These are phyloP conservation scores for Podospora appendiculata DNA, from an alignment of 495 filamentous ascomycete species.

Conservation along the genomic window DNA sequence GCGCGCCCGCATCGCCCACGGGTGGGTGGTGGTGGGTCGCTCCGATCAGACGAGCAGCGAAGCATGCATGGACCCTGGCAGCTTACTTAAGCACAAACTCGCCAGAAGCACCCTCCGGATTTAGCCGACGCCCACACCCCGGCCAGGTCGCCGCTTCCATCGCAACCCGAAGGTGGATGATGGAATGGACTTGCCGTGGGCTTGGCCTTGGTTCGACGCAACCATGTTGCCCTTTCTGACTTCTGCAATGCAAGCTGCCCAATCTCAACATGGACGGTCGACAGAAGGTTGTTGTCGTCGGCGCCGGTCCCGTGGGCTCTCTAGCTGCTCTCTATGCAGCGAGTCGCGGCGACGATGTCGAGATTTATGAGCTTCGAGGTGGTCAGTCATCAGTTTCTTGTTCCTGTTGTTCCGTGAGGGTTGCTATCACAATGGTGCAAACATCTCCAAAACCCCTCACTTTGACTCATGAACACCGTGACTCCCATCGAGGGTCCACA, in stretches of 20 bases:
- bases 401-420: too few relatives aligned
- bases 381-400: conserved; percentile 48
- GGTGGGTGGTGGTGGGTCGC: neutral
- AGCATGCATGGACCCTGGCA: too few relatives aligned
- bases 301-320: conserved; percentile 88
- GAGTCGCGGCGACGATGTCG: conserved; percentile 75
- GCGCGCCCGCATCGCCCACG: neutral
- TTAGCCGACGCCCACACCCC: too few relatives aligned
- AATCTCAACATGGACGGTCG: neutral
- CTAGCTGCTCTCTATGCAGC: conserved; percentile 91
- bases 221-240: too few relatives aligned
- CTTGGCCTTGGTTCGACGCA: too few relatives aligned
- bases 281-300: conserved; percentile 76
- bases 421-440: too few relatives aligned
- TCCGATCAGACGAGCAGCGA: too few relatives aligned
- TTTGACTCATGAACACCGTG: conserved; percentile 1
- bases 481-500: too few relatives aligned
- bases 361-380: conserved; percentile 88
- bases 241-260: neutral
- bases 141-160: too few relatives aligned
- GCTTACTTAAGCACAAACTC: neutral
- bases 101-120: neutral
- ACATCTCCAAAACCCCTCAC: neutral
- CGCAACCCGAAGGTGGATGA: too few relatives aligned
- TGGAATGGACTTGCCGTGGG: too few relatives aligned